Conservation (phyloP, 176 grass and related monocot species). For the Ensete glaucum region DNA sequence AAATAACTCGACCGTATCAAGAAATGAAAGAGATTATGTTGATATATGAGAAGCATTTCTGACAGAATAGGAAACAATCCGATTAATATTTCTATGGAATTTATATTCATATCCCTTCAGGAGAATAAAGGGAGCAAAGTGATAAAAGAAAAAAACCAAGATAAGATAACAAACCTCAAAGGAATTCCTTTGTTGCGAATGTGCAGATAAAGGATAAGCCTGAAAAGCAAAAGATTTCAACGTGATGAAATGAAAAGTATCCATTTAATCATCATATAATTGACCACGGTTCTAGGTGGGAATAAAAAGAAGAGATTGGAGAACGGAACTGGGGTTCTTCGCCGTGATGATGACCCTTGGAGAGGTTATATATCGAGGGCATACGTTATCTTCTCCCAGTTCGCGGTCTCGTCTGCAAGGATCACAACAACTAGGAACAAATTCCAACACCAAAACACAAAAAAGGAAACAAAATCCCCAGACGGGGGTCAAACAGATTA, state of each 20-base stretch:
- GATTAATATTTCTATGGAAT: too few relatives aligned
- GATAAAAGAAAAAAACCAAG: too few relatives aligned
- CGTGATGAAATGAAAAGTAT: not conserved
- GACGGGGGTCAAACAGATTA: too few relatives aligned
- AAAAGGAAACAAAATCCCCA: not conserved
- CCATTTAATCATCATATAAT: not conserved
- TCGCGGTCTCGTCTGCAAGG: conserved; percentile 37
- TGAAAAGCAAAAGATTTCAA: not conserved
- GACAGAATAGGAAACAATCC: too few relatives aligned
- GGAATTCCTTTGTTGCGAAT: conserved; percentile 19
- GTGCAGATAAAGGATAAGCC: conserved; percentile 6
- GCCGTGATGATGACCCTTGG: conserved; percentile 36
- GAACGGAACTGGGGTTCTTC: conserved; percentile 32
- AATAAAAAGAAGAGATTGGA: not conserved
- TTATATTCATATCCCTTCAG: not conserved
- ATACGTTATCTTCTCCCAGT: conserved; percentile 52
- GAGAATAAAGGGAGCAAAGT: not conserved
- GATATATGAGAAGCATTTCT: too few relatives aligned
- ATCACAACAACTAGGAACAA: not conserved
- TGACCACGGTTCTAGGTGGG: not conserved
- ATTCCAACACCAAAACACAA: not conserved
- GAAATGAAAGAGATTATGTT: too few relatives aligned
- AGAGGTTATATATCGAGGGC: conserved; percentile 40
- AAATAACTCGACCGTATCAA: too few relatives aligned
- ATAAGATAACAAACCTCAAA: conserved; percentile 3